Percentiles rank a stretch among this genome's conserved stretches.
Conservation (phyloP, 441 rosid species). For the Gossypium trilobum region DNA sequence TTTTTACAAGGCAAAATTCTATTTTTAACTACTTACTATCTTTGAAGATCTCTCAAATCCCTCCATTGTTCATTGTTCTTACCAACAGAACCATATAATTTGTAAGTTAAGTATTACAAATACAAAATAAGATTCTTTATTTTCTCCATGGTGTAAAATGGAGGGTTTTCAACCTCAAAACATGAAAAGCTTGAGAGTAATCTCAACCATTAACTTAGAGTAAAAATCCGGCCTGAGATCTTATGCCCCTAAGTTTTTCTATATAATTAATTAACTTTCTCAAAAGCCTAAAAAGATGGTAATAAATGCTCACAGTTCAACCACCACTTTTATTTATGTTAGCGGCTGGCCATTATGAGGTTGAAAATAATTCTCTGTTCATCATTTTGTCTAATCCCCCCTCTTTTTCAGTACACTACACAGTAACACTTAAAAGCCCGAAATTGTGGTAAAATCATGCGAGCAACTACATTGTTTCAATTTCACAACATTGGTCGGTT, state of each 20-base stretch:
- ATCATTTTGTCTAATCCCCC: slow-evolving; percentile 19
- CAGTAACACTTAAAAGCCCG: background rate
- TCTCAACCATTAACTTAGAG: no score
- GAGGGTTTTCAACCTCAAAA: background rate
- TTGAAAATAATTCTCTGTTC: slow-evolving; percentile 6
- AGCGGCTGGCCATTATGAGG: background rate
- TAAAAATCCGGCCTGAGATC: no score
- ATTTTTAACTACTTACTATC: background rate
- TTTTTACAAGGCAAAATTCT: background rate
- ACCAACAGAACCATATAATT: no score
- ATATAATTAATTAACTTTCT: background rate
- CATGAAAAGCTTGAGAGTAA: background rate
- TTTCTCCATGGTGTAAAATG: background rate
- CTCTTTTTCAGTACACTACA: background rate
- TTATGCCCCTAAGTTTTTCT: background rate
- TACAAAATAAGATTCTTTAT: background rate
- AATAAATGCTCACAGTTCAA: background rate
- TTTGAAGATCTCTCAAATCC: background rate
- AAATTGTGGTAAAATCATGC: background rate
- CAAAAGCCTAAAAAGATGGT: background rate
- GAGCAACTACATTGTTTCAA: background rate
- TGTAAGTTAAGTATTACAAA: background rate
- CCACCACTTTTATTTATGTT: background rate
- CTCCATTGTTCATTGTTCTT: background rate
- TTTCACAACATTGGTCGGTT: background rate